A percentile compares a stretch with the other conserved stretches of the same genome.
Conservation (phyloP, 2,329 filamentous ascomycete genomes). For the Cadophora sp. region DNA sequence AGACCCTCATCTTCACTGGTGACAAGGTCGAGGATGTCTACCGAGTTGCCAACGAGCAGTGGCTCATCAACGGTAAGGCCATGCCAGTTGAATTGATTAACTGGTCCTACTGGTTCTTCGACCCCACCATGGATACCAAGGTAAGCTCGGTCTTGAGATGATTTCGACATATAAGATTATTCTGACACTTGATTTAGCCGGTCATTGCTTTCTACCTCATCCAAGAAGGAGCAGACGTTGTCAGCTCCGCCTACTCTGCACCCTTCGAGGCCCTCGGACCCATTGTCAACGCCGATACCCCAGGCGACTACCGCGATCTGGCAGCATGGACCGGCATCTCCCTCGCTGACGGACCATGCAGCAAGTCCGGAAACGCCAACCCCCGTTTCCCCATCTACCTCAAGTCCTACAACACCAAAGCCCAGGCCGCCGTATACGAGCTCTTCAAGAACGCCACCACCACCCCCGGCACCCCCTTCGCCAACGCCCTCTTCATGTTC, state of each 20-base stretch:
- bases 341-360: conserved; percentile 46
- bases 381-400: conserved; percentile 38
- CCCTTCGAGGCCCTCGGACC: too few species aligned
- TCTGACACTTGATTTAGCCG: too few species aligned
- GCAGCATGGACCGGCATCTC: too few species aligned
- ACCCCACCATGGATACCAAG: too few species aligned
- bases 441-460: conserved; percentile 43
- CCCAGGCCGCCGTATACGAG: conserved; percentile 41
- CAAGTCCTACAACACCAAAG: conserved; percentile 33
- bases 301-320: too few species aligned
- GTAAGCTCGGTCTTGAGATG: too few species aligned
- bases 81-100: conserved; percentile 42
- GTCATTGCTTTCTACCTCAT: too few species aligned
- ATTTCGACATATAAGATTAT: too few species aligned
- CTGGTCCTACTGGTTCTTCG: too few species aligned
- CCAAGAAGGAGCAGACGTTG: too few species aligned
- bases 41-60: conserved; percentile 52
- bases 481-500: conserved; percentile 59
- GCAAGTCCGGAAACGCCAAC: conserved; percentile 39
- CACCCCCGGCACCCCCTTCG: conserved; percentile 42
- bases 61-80: conserved; percentile 50
- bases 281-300: too few species aligned
- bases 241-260: too few species aligned
- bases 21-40: conserved; percentile 59
- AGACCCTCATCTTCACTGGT: conserved; percentile 53